These are phyloP conservation scores for Tulasnella sp. DNA, from an alignment of 768 basidiomycete species.

Conservation along the genomic window DNA sequence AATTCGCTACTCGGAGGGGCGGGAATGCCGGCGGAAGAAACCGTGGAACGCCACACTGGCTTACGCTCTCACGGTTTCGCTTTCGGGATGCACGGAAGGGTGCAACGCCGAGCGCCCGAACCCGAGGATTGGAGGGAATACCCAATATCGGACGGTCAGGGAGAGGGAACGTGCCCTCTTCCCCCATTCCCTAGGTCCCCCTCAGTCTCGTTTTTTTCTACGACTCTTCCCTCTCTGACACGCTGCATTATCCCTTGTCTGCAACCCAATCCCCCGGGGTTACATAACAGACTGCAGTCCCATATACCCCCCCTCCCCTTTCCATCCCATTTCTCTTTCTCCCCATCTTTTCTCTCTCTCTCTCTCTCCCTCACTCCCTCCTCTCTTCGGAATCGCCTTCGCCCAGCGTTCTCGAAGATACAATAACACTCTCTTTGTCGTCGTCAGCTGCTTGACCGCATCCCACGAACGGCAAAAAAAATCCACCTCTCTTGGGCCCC, in stretches of 20 bases:
- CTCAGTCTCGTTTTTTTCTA: too few relatives aligned
- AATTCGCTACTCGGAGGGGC: background rate
- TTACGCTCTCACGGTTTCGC: too few relatives aligned
- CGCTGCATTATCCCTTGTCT: slow-evolving; percentile 13
- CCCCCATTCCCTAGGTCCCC: too few relatives aligned
- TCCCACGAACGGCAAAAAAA: background rate
- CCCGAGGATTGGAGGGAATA: too few relatives aligned
- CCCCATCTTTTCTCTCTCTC: background rate
- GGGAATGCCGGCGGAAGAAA: background rate
- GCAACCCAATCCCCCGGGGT: background rate
- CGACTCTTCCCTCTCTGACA: background rate
- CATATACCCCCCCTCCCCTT: background rate
- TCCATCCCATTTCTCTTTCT: background rate
- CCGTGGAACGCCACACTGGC: background rate
- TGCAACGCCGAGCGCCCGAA: too few relatives aligned
- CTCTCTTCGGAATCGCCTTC: background rate
- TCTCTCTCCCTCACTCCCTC: background rate
- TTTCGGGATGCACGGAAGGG: too few relatives aligned
- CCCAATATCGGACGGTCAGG: too few relatives aligned
- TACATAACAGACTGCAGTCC: background rate
- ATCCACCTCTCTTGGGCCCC: too few relatives aligned
- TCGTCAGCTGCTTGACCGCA: background rate
- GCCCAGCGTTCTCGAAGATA: background rate
- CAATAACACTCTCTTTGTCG: background rate
- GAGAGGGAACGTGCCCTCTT: too few relatives aligned